Conservation (phyloP, 140 eudicot genomes). For the Erigeron philadelphicus region DNA sequence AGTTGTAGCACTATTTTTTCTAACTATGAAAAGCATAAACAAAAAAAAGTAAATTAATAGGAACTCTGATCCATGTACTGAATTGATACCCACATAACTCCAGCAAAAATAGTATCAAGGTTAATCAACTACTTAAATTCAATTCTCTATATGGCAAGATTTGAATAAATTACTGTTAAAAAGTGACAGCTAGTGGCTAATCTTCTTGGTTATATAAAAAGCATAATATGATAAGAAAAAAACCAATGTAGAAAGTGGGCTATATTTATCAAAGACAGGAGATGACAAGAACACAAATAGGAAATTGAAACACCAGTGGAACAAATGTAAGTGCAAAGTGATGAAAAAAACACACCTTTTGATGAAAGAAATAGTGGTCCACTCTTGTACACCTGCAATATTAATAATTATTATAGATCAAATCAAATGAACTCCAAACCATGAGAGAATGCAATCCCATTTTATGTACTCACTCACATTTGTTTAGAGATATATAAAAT, state of each 20-base stretch:
- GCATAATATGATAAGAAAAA: too few species aligned
- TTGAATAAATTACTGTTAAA: too few species aligned
- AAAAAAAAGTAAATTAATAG: too few species aligned
- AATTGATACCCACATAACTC: too few species aligned
- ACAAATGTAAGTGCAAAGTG: conserved; percentile 11
- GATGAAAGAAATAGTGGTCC: conserved; percentile 87
- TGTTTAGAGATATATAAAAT: background rate
- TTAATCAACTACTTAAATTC: too few species aligned
- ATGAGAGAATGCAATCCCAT: background rate
- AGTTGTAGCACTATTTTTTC: background rate
- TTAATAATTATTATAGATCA: conserved; percentile 23
- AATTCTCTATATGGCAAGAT: too few species aligned
- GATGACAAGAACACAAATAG: conserved; percentile 6
- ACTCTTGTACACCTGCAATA: conserved; percentile 74
- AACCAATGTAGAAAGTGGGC: background rate
- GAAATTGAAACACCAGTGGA: conserved; percentile 15
- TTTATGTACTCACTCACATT: background rate
- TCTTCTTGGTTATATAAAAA: too few species aligned
- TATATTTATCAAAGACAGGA: conserved; percentile 5
- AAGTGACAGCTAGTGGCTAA: too few species aligned
- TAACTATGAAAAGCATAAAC: background rate
- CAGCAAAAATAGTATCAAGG: too few species aligned
- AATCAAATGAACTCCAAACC: background rate
- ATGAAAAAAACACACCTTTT: conserved; percentile 54
- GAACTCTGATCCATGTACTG: too few species aligned